Percentiles rank a stretch among this genome's conserved stretches.
Evolutionary conservation across 768 basidiomycete genomes (phyloP).

Genomic region (Epithele typhae): DNA sequence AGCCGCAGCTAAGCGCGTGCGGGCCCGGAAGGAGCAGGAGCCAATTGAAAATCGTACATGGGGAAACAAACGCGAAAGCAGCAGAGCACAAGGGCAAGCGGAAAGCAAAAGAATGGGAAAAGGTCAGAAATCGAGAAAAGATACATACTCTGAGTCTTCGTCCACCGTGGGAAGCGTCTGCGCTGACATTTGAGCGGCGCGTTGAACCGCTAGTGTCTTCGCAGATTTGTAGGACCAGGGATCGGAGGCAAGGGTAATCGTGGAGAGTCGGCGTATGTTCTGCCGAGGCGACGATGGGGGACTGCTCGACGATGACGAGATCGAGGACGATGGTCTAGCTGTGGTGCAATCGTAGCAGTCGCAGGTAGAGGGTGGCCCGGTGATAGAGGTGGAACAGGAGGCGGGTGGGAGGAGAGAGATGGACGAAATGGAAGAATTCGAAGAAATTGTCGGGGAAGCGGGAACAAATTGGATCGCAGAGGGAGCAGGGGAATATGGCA

Average conservation of each 20-base stretch:
- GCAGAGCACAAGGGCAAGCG: no score
- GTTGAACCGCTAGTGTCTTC: slow-evolving; percentile 4
- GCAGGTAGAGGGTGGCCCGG: neutral
- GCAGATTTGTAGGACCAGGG: slow-evolving; percentile 9
- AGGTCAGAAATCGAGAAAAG: slow-evolving; percentile 21
- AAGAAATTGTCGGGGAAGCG: slow-evolving; percentile 4
- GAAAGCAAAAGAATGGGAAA: neutral
- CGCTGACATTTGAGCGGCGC: slow-evolving; percentile 7
- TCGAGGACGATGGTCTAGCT: neutral
- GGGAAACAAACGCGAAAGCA: no score
- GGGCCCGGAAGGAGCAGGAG: no score
- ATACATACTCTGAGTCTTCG: slow-evolving; percentile 23
- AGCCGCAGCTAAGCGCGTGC: no score
- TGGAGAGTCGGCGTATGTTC: no score
- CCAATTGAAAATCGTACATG: no score
- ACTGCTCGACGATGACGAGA: neutral
- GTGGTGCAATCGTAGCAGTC: slow-evolving; percentile 2
- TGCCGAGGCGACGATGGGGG: neutral
- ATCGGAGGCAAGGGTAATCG: slow-evolving; percentile 6
- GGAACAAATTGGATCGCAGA: slow-evolving; percentile 12
- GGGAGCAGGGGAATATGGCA: slow-evolving; percentile 1
- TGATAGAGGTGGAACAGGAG: neutral
- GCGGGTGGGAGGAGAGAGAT: slow-evolving; percentile 8
- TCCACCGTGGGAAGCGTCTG: slow-evolving; percentile 19
- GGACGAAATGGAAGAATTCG: slow-evolving; percentile 10